Evolutionary conservation across 805 yeast genomes (phyloP), one percentile per base, ranked within the genome.

Genomic region (Kazachstania psychrophila): DNA sequence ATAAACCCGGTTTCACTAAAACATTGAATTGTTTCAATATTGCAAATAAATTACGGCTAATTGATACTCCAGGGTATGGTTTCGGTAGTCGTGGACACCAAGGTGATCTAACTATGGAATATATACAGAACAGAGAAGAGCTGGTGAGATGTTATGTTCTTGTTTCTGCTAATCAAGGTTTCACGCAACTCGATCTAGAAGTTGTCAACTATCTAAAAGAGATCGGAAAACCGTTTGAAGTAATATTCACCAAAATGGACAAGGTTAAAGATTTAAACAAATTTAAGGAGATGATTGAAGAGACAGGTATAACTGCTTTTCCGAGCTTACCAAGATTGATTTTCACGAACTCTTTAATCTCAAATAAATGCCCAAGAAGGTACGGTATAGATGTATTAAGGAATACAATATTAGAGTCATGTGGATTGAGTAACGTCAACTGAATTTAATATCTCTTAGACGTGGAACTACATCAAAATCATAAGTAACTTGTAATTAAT

Each of bases 41-140:
- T 10, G 81, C 81, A 3, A 72, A 73, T 33, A 63, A 69, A 38
- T 63, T 88, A 30, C 64, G 85, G 42, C 49, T 88, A 3, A 73
- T 86, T 2, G 97, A 88, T 53, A 72, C 86, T 17, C 97, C 97
- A 1, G 97, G 97, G 0, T 88, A 88, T 55, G 97, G 97, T 2
- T 69, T 61, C 27, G 74, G 69, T 42, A 87, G 94, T 13, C 69
- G 68, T 12, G 52, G 49, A 7, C 60, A 65, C 45, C 95, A 88
- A 53, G 96, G 96, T 2, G 61, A 71, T 28, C 67, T 77, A 20
- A 80, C 81, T 1, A 51, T 75, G 48, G 73, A 75, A 24, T 87
- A 85, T 50, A 56, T 88, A 6, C 59, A 61, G 19, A 62, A 69
- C 16, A 62, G 92, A 33, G 56, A 64, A 37, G 71, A 67, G 23